These are phyloP conservation scores for Pezizomycotina sp. DNA, from an alignment of 2,329 filamentous ascomycete species.

Conservation along the genomic window DNA sequence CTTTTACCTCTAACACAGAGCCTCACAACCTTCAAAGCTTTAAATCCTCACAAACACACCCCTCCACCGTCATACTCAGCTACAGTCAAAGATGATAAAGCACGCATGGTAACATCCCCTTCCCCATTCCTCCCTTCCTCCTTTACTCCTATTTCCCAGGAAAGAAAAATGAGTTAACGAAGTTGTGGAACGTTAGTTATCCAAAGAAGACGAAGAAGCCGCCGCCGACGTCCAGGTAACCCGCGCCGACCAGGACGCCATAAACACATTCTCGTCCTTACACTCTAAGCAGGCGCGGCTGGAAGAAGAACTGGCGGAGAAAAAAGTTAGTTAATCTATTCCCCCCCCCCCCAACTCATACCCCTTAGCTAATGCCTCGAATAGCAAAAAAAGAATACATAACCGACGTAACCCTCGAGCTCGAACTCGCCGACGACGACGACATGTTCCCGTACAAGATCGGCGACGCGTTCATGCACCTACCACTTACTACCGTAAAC, in stretches of 20 bases:
- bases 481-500: slow-evolving; percentile 71
- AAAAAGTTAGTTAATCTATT: slow-evolving; percentile 40
- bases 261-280: slow-evolving; percentile 90
- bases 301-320: slow-evolving; percentile 64
- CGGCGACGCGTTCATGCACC: slow-evolving; percentile 82
- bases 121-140: too few species aligned
- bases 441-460: slow-evolving; percentile 94
- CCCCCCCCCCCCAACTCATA: slow-evolving; percentile 4
- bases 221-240: slow-evolving; percentile 75
- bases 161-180: too few species aligned
- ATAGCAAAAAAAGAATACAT: slow-evolving; percentile 98
- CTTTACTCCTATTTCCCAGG: too few species aligned
- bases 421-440: slow-evolving; percentile 91
- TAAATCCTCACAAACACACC: too few species aligned
- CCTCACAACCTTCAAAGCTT: too few species aligned
- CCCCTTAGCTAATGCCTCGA: slow-evolving; percentile 9
- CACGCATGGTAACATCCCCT: too few species aligned
- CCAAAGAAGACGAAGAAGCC: slow-evolving; percentile 73
- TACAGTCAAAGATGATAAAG: too few species aligned
- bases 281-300: slow-evolving; percentile 69
- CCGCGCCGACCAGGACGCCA: slow-evolving; percentile 94
- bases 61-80: too few species aligned
- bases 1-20: too few species aligned
- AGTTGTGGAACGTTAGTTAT: too few species aligned
- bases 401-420: slow-evolving; percentile 75